Evolutionary conservation across 106 monocot species (phyloP), one percentile per base, ranked within the genome.

Genomic region (Iris macrosiphon): DNA sequence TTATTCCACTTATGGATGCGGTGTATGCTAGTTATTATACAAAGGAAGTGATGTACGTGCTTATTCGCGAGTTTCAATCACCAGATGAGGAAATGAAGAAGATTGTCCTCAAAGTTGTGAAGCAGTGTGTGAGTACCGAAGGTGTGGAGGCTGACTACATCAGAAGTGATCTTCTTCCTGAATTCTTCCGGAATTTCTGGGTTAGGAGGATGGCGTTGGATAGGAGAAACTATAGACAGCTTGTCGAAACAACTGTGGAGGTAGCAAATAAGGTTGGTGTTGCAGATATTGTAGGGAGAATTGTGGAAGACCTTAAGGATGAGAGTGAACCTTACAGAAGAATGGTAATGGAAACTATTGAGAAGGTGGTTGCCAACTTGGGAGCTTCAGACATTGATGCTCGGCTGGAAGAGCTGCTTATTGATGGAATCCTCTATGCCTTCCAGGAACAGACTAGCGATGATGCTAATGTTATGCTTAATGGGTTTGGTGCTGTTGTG

Each of bases 381-480:
- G 88, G 88, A 9, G 75, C 88, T 18, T 89, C 88, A 15, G 88
- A 89, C 69, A 89, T 89, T 59, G 88, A 89, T 64, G 32, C 83
- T 19, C 45, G 83, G 16, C 40, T 79, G 45, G 88, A 89, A 57
- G 88, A 83, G 62, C 69, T 89, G 13, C 75, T 89, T 43, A 89
- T 89, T 52, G 88, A 89, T 70, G 88, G 88, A 3, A 89, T 95
- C 49, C 57, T 95, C 15, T 95, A 95, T 79, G 89, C 95, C 2
- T 95, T 89, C 72, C 95, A 95, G 62, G 89, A 95, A 32, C 89
- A 89, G 39, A 95, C 95, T 13, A 89, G 89, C 69, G 95, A 95
- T 70, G 95, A 95, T 83, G 89, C 95, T 22, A 95, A 95, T 79
- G 95, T 95, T 16, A 95, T 95, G 82, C 89, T 95, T 52, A 95